A percentile compares a stretch with the other conserved stretches of the same genome.
phyloP scores from a whole-genome alignment of 768 basidiomycete genomes.

The Tylopilus balloui region DNA sequence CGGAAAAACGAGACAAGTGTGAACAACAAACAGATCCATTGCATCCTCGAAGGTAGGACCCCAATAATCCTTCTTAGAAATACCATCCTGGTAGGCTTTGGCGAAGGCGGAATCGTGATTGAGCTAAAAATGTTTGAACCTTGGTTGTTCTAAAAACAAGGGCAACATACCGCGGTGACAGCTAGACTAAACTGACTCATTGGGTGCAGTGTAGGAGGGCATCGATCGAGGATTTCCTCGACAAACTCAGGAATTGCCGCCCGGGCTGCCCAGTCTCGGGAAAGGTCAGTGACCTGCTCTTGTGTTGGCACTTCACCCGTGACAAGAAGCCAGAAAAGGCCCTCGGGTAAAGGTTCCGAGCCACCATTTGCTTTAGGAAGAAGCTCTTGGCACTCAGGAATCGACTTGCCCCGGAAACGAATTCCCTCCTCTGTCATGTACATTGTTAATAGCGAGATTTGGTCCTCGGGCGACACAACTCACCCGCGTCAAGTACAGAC shows the following conservation, averaged over 20 bases:
- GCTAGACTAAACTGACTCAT: constrained; percentile 99
- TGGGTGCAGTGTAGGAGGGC: constrained; percentile 90
- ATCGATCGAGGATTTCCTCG: constrained; percentile 94
- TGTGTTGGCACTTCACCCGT: constrained; percentile 92
- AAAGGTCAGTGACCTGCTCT: constrained; percentile 82
- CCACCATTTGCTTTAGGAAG: constrained; percentile 90
- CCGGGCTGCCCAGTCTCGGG: constrained; percentile 93
- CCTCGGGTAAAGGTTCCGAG: constrained; percentile 87
- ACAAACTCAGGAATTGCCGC: constrained; percentile 89
- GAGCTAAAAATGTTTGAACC: constrained; percentile 41
- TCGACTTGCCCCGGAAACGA: constrained; percentile 95
- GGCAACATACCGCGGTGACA: constrained; percentile 73
- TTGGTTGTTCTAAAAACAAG: background rate
- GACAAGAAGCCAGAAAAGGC: constrained; percentile 91
- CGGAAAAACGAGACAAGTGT: background rate
- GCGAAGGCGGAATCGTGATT: constrained; percentile 97
- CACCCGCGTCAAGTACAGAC: constrained; percentile 91
- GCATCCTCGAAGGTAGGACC: constrained; percentile 85
- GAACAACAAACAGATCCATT: constrained; percentile 67
- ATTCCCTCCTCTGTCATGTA: constrained; percentile 79
- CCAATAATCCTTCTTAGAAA: constrained; percentile 97
- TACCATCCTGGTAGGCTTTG: constrained; percentile 87
- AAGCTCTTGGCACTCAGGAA: constrained; percentile 80
- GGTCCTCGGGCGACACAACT: constrained; percentile 17
- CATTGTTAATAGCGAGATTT: background rate